These are phyloP conservation scores for Eimeria necatrix DNA, from an alignment of 169 alveolate species.

Conservation along the genomic window DNA sequence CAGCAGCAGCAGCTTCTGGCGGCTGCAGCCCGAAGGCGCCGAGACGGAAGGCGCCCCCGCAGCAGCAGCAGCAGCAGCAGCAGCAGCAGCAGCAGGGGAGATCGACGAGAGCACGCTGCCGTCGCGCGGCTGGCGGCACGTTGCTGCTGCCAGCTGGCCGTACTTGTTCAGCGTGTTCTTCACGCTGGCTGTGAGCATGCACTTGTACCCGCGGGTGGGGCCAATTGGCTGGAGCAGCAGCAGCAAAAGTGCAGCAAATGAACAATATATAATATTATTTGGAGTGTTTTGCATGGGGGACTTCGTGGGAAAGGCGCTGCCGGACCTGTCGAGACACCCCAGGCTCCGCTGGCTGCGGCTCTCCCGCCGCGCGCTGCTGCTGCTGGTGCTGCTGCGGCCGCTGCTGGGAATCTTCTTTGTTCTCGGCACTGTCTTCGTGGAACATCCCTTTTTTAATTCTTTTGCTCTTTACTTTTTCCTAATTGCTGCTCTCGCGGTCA, in stretches of 20 bases:
- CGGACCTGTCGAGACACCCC: neutral
- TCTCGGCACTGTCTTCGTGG: neutral
- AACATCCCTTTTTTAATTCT: constrained; percentile 17
- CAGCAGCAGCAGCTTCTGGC: constrained; percentile 36
- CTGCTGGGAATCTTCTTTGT: constrained; percentile 15
- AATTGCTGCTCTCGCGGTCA: neutral
- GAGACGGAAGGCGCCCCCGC: neutral
- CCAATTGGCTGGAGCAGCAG: constrained; percentile 59
- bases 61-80: constrained; percentile 10
- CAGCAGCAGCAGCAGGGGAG: neutral
- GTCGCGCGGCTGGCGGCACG: constrained; percentile 45
- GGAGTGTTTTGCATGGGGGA: constrained; percentile 63
- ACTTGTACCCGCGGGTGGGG: constrained; percentile 73
- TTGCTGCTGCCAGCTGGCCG: constrained; percentile 12
- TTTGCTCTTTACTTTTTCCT: constrained; percentile 23
- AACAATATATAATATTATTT: constrained; percentile 26
- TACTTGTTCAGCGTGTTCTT: constrained; percentile 52
- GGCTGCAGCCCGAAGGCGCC: neutral
- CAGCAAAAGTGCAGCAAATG: neutral
- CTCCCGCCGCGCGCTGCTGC: neutral
- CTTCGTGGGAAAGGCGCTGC: constrained; percentile 46
- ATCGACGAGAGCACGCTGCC: constrained; percentile 42
- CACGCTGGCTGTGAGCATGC: constrained; percentile 29
- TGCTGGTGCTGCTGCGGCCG: constrained; percentile 20
- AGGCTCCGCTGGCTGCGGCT: neutral